phyloP scores from a whole-genome alignment of 345 rosid genomes.

The Hypericum perforatum region DNA sequence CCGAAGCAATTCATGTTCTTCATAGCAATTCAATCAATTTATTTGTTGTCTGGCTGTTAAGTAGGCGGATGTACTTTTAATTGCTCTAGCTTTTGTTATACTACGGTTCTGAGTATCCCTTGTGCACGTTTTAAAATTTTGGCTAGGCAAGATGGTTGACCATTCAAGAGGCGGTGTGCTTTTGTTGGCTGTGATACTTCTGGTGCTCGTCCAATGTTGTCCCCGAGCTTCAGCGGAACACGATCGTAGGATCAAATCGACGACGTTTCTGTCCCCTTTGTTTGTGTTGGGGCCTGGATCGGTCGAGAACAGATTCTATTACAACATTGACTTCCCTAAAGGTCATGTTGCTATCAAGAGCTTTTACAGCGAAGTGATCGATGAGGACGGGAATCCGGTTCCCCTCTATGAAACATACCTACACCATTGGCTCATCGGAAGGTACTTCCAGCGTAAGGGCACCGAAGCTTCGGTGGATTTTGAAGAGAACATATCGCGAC shows the following conservation, averaged over 20 bases:
- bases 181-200: too few relatives aligned
- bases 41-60: too few relatives aligned
- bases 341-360: constrained; percentile 73
- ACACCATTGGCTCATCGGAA: constrained; percentile 75
- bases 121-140: too few relatives aligned
- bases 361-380: constrained; percentile 62
- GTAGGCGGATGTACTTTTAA: too few relatives aligned
- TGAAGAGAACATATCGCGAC: neutral
- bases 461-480: constrained; percentile 8
- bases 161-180: too few relatives aligned
- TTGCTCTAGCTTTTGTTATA: too few relatives aligned
- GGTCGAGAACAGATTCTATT: constrained; percentile 39
- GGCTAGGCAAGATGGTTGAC: too few relatives aligned
- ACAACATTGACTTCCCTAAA: too few relatives aligned
- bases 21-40: too few relatives aligned
- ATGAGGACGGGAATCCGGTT: constrained; percentile 53
- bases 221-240: constrained; percentile 10
- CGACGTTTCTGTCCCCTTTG: constrained; percentile 54
- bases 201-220: neutral
- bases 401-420: constrained; percentile 83
- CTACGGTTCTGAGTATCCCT: too few relatives aligned
- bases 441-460: constrained; percentile 30
- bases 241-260: constrained; percentile 32
- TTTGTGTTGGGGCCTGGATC: constrained; percentile 75
- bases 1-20: too few relatives aligned